Percentiles rank a stretch among this genome's conserved stretches.
phyloP scores from a whole-genome alignment of 768 basidiomycete species.

The Rhodotorula graminis region DNA sequence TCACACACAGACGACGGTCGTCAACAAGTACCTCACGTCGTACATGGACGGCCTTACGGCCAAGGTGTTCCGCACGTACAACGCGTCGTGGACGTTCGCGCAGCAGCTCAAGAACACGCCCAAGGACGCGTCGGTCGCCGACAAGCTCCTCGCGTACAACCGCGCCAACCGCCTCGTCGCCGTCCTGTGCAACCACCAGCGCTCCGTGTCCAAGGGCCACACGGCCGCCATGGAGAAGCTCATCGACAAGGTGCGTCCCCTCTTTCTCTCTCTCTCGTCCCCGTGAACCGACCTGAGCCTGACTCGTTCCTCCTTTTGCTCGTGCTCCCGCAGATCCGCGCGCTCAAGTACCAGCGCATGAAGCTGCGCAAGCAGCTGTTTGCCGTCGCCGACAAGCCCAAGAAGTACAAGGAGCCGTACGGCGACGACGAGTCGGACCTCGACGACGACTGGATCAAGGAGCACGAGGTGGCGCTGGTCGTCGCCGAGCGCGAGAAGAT shows the following conservation, averaged over 20 bases:
- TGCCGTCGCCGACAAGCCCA: constrained; percentile 73
- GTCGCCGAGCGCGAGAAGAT: constrained; percentile 76
- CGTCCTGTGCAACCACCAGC: constrained; percentile 98
- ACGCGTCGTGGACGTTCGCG: constrained; percentile 95
- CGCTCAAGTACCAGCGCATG: constrained; percentile 94
- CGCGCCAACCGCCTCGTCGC: constrained; percentile 95
- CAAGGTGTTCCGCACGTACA: constrained; percentile 99
- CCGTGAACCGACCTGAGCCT: neutral
- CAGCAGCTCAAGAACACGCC: constrained; percentile 74
- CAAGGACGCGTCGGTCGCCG: constrained; percentile 70
- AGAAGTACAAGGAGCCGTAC: constrained; percentile 55
- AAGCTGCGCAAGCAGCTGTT: constrained; percentile 87
- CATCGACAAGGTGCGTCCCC: constrained; percentile 69
- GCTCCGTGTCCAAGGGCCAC: constrained; percentile 85
- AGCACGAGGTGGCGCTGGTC: constrained; percentile 71
- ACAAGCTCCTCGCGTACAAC: constrained; percentile 95
- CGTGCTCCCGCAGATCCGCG: constrained; percentile 59
- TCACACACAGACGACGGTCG: constrained; percentile 60
- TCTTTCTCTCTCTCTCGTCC: too few relatives aligned
- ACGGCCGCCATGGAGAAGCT: constrained; percentile 92
- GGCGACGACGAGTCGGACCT: constrained; percentile 82
- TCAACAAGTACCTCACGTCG: constrained; percentile 86
- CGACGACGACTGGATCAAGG: constrained; percentile 82
- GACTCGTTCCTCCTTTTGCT: neutral
- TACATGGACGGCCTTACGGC: constrained; percentile 98